Percentiles rank a stretch among this genome's conserved stretches.
These are phyloP conservation scores for Mucor piriformis DNA, from an alignment of 371 early-diverging fungal genomes.

Conservation along the genomic window DNA sequence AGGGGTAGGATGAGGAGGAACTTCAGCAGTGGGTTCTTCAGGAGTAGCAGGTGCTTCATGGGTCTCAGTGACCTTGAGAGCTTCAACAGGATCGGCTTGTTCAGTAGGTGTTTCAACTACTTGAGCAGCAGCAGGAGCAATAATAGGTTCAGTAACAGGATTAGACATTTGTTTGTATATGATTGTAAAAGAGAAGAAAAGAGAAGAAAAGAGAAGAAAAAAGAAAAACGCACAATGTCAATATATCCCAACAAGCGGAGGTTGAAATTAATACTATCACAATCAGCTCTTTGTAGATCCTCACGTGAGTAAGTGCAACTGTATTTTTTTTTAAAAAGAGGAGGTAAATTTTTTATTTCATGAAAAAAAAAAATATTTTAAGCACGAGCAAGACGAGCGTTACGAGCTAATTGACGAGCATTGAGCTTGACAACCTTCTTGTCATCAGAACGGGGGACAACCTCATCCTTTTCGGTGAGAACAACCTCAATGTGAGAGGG, in stretches of 20 bases:
- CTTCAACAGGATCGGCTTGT: not conserved
- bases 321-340: no score
- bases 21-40: not conserved
- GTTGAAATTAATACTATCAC: no score
- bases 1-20: constrained; percentile 14
- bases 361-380: constrained; percentile 14
- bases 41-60: constrained; percentile 1
- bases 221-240: constrained; percentile 3
- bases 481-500: constrained; percentile 98
- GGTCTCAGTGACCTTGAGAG: not conserved
- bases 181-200: constrained; percentile 6
- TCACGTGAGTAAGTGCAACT: no score
- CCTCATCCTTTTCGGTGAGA: constrained; percentile 82
- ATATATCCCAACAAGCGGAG: constrained; percentile 9
- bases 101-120: constrained; percentile 1
- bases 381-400: constrained; percentile 47
- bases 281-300: no score
- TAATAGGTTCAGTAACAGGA: constrained; percentile 16
- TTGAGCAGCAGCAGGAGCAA: constrained; percentile 2
- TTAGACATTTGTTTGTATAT: constrained; percentile 6
- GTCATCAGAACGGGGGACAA: constrained; percentile 70
- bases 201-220: constrained; percentile 6
- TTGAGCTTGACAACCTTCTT: constrained; percentile 57
- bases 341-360: no score
- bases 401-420: constrained; percentile 60